These are phyloP conservation scores for Apiospora pterosperma DNA, from an alignment of 2,329 filamentous ascomycete species.

Conservation along the genomic window DNA sequence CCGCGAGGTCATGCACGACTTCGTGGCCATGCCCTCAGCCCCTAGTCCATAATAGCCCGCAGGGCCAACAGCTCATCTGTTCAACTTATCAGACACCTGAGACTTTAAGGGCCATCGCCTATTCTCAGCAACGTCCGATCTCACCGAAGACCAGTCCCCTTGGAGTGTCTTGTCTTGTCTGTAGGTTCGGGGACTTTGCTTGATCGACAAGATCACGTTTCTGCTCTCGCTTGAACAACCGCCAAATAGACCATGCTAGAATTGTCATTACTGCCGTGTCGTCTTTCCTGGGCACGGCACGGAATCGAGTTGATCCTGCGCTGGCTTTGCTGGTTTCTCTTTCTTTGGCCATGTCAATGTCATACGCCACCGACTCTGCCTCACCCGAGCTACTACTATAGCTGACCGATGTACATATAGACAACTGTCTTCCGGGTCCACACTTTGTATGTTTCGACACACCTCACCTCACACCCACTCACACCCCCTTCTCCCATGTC, in stretches of 20 bases:
- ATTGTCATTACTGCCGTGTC: constrained; percentile 13
- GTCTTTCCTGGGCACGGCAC: not conserved
- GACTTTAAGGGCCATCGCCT: constrained; percentile 16
- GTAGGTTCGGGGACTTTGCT: not conserved
- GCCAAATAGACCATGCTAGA: not conserved
- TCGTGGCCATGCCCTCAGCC: constrained; percentile 39
- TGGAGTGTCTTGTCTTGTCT: not conserved
- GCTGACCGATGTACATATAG: constrained; percentile 29
- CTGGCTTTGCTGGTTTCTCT: not conserved
- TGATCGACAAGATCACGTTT: constrained; percentile 5
- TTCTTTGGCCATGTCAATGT: not conserved
- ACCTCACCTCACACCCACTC: constrained; percentile 14
- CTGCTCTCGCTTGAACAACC: not conserved
- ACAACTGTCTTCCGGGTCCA: constrained; percentile 27
- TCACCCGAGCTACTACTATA: constrained; percentile 24
- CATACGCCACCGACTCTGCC: constrained; percentile 20
- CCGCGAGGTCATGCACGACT: constrained; percentile 41
- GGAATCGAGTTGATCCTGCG: not conserved
- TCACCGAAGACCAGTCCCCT: constrained; percentile 1
- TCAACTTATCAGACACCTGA: constrained; percentile 18
- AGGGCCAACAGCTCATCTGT: constrained; percentile 28
- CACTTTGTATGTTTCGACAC: constrained; percentile 25
- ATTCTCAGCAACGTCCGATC: constrained; percentile 9
- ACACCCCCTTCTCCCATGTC: constrained; percentile 24
- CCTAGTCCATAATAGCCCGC: constrained; percentile 33